Percentiles rank a stretch among this genome's conserved stretches.
Evolutionary conservation across 148 eudicot genomes (phyloP).

Genomic region (Arbutus unedo): DNA sequence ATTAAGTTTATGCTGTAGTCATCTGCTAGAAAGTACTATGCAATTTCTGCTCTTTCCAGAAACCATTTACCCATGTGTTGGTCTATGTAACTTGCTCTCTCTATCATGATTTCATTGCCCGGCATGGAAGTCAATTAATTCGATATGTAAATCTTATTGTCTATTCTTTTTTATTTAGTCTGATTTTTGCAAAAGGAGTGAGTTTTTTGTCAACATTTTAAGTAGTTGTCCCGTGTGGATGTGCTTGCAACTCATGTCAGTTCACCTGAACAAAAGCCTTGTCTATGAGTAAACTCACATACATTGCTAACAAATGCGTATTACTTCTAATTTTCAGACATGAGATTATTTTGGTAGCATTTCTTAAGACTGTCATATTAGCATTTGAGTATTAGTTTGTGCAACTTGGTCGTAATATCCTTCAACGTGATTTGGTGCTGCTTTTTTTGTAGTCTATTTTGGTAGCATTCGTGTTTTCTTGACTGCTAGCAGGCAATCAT

Average conservation of each 20-base stretch:
- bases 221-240: neutral
- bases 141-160: too few relatives aligned
- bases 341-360: neutral
- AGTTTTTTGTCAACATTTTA: neutral
- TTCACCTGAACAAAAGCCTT: neutral
- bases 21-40: neutral
- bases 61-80: neutral
- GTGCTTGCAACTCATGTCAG: neutral
- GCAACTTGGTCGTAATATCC: neutral
- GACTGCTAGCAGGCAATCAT: too few relatives aligned
- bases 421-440: neutral
- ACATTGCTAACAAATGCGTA: neutral
- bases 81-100: neutral
- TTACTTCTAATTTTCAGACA: neutral
- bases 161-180: neutral
- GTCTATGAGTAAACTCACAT: neutral
- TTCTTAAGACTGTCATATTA: neutral
- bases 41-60: neutral
- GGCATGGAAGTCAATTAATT: neutral
- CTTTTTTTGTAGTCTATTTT: too few relatives aligned
- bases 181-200: neutral
- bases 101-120: neutral
- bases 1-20: neutral
- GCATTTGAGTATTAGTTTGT: neutral
- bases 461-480: neutral